Evolutionary conservation across 83 land plant genomes (phyloP).

Genomic region (Isoetes engelmannii): DNA sequence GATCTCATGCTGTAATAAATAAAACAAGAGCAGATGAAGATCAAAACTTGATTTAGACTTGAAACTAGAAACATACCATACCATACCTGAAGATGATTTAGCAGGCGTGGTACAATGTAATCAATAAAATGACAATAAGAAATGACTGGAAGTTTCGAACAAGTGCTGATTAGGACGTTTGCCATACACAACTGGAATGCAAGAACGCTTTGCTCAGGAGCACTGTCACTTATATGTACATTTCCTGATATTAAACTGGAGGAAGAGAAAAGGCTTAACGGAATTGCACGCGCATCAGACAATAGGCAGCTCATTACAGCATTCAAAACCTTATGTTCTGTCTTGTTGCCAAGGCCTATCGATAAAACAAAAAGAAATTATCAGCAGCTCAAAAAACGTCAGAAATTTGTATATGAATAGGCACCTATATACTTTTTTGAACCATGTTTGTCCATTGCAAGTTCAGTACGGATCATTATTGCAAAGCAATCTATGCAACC

Average conservation of each 20-base stretch:
- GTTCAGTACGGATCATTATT: slow-evolving; percentile 1
- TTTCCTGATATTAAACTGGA: neutral
- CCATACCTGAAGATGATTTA: neutral
- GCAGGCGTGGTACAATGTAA: neutral
- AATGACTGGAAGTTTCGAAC: neutral
- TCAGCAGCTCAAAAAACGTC: neutral
- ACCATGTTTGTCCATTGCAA: neutral
- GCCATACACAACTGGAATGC: neutral
- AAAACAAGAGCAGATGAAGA: neutral
- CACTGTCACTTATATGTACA: neutral
- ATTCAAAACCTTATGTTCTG: neutral
- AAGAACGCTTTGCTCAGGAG: neutral
- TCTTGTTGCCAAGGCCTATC: neutral
- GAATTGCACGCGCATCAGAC: neutral
- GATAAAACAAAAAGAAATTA: neutral
- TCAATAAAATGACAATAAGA: neutral
- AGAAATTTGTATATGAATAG: neutral
- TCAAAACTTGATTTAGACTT: neutral
- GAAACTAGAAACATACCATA: neutral
- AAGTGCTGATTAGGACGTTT: slow-evolving; percentile 1
- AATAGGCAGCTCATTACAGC: neutral
- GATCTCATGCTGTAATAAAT: neutral
- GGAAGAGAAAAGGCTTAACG: neutral
- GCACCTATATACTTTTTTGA: neutral
- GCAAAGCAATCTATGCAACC: slow-evolving; percentile 8